Percentiles rank a stretch among this genome's conserved stretches.
Conservation (phyloP, 2,329 filamentous ascomycete genomes). For the Fusarium tjaetaba region DNA sequence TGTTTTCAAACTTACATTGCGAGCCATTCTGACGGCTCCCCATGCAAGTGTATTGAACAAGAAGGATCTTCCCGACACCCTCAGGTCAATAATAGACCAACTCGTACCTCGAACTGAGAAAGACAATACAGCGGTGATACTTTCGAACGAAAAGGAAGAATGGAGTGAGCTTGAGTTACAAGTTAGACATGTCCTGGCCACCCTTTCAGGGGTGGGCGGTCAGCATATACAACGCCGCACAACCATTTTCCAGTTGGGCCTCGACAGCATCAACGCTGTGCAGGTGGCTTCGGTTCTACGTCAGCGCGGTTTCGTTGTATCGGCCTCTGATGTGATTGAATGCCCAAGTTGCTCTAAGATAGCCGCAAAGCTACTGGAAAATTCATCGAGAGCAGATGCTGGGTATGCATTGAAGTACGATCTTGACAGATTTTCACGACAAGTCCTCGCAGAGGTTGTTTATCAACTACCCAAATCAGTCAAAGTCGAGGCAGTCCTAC, state of each 20-base stretch:
- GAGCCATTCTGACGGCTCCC: constrained; percentile 41
- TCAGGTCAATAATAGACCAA: constrained; percentile 30
- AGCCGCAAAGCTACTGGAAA: constrained; percentile 42
- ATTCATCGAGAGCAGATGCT: constrained; percentile 1
- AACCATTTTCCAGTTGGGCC: constrained; percentile 86
- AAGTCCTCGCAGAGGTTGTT: constrained; percentile 46
- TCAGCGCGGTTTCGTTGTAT: constrained; percentile 64
- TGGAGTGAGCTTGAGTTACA: constrained; percentile 63
- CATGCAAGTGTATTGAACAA: constrained; percentile 37
- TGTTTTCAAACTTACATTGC: constrained; percentile 46
- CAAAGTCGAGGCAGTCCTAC: constrained; percentile 68
- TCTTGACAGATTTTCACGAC: constrained; percentile 51
- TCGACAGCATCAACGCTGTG: constrained; percentile 89
- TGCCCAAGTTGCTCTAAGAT: constrained; percentile 59
- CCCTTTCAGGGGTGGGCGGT: constrained; percentile 63
- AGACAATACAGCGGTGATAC: constrained; percentile 8
- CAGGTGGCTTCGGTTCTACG: constrained; percentile 79
- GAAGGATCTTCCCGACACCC: constrained; percentile 34
- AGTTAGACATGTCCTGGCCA: constrained; percentile 66
- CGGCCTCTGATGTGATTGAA: constrained; percentile 79
- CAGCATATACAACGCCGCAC: constrained; percentile 66
- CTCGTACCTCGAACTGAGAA: constrained; percentile 37
- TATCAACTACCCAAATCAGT: constrained; percentile 25
- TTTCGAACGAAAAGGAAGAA: constrained; percentile 34
- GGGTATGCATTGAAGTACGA: constrained; percentile 47